Evolutionary conservation across 352 stramenopile genomes (phyloP).

Genomic region (Blastocystis sp.): DNA sequence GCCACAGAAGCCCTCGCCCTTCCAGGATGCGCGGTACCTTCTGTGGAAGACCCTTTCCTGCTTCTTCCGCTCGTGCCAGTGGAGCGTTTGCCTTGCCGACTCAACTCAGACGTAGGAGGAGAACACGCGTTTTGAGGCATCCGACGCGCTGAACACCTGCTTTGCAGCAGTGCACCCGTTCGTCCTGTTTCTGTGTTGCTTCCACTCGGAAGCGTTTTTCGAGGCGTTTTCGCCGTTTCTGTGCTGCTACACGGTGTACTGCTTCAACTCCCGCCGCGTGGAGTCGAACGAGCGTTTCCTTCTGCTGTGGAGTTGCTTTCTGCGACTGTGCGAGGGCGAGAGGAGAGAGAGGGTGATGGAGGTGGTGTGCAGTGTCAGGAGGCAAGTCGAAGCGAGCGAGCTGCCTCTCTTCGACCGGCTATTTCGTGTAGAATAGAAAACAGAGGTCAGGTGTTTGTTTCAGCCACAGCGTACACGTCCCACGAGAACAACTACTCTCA

Average conservation of each 20-base stretch:
- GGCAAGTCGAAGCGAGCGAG: neutral
- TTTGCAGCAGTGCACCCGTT: neutral
- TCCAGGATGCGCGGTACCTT: slow-evolving; percentile 1
- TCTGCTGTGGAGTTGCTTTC: slow-evolving; percentile 13
- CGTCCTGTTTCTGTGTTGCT: slow-evolving; percentile 24
- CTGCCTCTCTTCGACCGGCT: neutral
- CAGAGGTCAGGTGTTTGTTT: neutral
- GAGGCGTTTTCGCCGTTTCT: slow-evolving; percentile 9
- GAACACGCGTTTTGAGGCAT: neutral
- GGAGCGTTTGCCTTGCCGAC: neutral
- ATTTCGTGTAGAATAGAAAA: slow-evolving; percentile 23
- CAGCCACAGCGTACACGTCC: slow-evolving; percentile 43
- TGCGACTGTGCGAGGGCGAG: neutral
- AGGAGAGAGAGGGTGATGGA: neutral
- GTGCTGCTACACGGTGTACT: neutral
- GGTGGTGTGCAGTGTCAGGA: neutral
- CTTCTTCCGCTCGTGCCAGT: neutral
- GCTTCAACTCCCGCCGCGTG: neutral
- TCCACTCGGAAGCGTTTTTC: slow-evolving; percentile 18
- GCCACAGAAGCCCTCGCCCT: neutral
- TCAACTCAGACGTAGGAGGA: neutral
- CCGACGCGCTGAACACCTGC: too few species aligned
- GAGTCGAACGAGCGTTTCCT: neutral
- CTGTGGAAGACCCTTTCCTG: slow-evolving; percentile 22
- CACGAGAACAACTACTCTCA: slow-evolving; percentile 34